Evolutionary conservation across 2,329 filamentous ascomycete genomes (phyloP).

Genomic region (Fusarium cicatricum): DNA sequence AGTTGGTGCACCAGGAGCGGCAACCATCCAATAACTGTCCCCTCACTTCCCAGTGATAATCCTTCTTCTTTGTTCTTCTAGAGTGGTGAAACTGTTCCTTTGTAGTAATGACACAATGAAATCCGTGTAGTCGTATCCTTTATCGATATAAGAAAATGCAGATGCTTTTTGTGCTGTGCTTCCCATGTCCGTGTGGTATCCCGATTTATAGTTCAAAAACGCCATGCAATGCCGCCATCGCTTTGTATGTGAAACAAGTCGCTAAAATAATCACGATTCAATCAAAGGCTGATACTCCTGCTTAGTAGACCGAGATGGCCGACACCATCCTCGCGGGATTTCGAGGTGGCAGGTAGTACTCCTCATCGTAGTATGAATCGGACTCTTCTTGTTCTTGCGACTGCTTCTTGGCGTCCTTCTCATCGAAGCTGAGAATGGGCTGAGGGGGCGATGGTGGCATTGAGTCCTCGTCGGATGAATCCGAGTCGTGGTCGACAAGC

Average conservation of each 20-base stretch:
- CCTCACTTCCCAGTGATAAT: constrained; percentile 26
- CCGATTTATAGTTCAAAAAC: constrained; percentile 37
- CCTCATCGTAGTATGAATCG: constrained; percentile 59
- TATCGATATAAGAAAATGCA: constrained; percentile 23
- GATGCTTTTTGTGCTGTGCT: constrained; percentile 32
- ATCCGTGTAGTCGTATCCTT: constrained; percentile 17
- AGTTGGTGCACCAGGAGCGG: constrained; percentile 31
- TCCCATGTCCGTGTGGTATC: constrained; percentile 43
- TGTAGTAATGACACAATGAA: constrained; percentile 34
- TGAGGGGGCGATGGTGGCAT: constrained; percentile 76
- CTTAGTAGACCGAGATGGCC: constrained; percentile 65
- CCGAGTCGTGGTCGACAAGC: constrained; percentile 72
- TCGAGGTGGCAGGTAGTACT: constrained; percentile 62
- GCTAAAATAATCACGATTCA: constrained; percentile 38
- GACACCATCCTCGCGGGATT: constrained; percentile 61
- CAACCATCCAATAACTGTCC: constrained; percentile 26
- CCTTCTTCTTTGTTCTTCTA: constrained; percentile 25
- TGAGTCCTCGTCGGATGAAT: constrained; percentile 78
- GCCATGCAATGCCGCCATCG: constrained; percentile 43
- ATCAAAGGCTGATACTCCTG: constrained; percentile 10
- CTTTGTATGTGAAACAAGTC: constrained; percentile 40
- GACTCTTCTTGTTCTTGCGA: constrained; percentile 47
- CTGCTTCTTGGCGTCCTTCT: constrained; percentile 60
- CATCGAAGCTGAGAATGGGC: constrained; percentile 65
- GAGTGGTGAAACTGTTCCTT: constrained; percentile 37